phyloP scores from a whole-genome alignment of 2,329 filamentous ascomycete species.

The Venturia aucupariae region DNA sequence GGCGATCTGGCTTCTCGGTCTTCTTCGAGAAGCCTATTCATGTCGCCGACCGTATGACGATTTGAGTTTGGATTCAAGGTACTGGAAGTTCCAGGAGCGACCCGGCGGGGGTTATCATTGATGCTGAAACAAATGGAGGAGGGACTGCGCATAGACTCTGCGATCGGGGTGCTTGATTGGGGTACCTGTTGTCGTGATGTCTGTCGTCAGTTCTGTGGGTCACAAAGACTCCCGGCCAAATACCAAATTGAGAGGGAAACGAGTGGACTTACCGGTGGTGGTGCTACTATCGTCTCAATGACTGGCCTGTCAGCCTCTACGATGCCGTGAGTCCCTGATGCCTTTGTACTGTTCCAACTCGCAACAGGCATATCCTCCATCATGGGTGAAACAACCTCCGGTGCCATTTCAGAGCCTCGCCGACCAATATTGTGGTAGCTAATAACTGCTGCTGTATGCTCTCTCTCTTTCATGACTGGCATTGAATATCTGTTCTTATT shows the following conservation, averaged over 20 bases:
- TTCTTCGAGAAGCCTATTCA: background rate
- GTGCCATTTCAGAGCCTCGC: background rate
- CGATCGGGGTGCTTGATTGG: conserved; percentile 2
- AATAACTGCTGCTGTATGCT: background rate
- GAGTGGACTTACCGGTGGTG: background rate
- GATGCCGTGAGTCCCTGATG: background rate
- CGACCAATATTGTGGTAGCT: background rate
- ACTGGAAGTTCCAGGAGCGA: background rate
- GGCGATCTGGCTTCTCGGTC: background rate
- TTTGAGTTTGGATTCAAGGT: background rate
- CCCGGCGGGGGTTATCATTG: background rate
- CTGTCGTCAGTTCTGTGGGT: background rate
- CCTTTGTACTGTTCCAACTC: background rate
- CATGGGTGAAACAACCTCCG: background rate
- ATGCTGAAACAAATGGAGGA: background rate
- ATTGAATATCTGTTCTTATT: conserved; percentile 10
- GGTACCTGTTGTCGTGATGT: background rate
- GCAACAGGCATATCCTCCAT: background rate
- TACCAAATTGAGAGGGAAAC: background rate
- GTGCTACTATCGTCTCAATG: background rate
- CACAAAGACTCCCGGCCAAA: background rate
- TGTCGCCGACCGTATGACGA: conserved; percentile 5
- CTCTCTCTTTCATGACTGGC: background rate
- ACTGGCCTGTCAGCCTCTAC: background rate
- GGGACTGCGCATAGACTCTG: background rate